A percentile compares a stretch with the other conserved stretches of the same genome.
Conservation (phyloP, 139 green algal genomes). For the Asterochloris erici region DNA sequence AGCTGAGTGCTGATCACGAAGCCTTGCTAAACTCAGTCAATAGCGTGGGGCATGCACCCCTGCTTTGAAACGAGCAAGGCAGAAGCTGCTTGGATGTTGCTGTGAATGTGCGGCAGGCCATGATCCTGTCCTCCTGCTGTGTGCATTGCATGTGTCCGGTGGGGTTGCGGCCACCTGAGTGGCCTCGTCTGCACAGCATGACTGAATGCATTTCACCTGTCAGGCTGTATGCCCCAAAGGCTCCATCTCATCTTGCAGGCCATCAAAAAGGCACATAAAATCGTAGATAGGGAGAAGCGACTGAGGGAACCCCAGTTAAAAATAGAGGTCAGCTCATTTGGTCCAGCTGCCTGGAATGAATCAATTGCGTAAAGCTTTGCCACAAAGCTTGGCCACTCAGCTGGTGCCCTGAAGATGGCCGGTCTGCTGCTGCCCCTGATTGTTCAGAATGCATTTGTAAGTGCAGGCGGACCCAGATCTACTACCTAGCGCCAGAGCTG, state of each 20-base stretch:
- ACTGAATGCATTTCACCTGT: background rate
- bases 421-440: no score
- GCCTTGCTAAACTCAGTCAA: background rate
- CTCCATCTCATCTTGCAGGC: background rate
- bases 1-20: background rate
- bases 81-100: background rate
- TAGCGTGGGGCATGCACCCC: background rate
- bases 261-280: constrained; percentile 7
- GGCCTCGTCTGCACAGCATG: background rate
- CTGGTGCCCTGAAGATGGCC: background rate
- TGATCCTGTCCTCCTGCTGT: background rate
- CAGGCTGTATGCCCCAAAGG: background rate
- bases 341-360: background rate
- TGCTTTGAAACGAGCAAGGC: background rate
- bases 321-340: constrained; percentile 2
- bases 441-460: background rate
- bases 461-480: constrained; percentile 12
- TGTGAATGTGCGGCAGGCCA: background rate
- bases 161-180: background rate
- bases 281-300: constrained; percentile 10
- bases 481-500: background rate
- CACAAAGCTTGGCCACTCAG: background rate
- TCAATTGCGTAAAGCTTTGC: background rate
- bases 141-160: background rate
- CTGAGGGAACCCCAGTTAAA: background rate